A percentile compares a stretch with the other conserved stretches of the same genome.
These are phyloP conservation scores for Trichoderma sp. DNA, from an alignment of 2,329 filamentous ascomycete species.

Conservation along the genomic window DNA sequence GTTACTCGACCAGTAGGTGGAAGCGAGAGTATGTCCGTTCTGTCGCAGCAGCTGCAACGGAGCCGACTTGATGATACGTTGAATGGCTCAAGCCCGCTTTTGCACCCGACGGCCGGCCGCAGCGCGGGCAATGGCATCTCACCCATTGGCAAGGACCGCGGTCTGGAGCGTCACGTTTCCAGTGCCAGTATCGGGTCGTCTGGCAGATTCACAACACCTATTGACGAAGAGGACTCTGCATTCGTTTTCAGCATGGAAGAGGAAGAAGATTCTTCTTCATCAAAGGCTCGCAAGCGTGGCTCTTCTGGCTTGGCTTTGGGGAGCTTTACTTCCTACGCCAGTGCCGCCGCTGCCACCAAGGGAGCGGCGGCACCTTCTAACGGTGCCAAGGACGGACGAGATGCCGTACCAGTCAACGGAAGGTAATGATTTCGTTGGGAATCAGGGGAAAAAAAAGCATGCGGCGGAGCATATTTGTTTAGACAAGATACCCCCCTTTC, in stretches of 20 bases:
- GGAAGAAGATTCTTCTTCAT: conserved; percentile 56
- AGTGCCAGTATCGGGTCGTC: conserved; percentile 61
- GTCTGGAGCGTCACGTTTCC: conserved; percentile 62
- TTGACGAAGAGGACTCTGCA: conserved; percentile 66
- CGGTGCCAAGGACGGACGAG: conserved; percentile 38
- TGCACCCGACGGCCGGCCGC: conserved; percentile 54
- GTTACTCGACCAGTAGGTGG: conserved; percentile 47
- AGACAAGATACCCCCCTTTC: conserved; percentile 21
- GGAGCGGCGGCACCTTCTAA: conserved; percentile 30
- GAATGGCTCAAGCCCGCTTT: conserved; percentile 51
- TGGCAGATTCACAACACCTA: conserved; percentile 65
- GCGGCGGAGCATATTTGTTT: conserved; percentile 22
- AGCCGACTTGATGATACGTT: conserved; percentile 57
- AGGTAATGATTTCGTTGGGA: conserved; percentile 35
- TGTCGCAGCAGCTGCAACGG: conserved; percentile 66
- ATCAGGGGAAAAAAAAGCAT: background rate
- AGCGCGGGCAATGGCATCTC: conserved; percentile 46
- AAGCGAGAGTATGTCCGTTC: conserved; percentile 59
- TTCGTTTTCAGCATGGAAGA: conserved; percentile 71
- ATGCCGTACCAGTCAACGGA: conserved; percentile 39
- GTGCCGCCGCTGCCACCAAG: conserved; percentile 41
- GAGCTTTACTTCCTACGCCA: conserved; percentile 48
- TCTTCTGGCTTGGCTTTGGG: conserved; percentile 50
- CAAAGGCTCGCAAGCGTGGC: conserved; percentile 53
- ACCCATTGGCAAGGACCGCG: conserved; percentile 48